A percentile compares a stretch with the other conserved stretches of the same genome.
phyloP scores from a whole-genome alignment of 2,329 filamentous ascomycete genomes.

The Diaporthe australafricana region DNA sequence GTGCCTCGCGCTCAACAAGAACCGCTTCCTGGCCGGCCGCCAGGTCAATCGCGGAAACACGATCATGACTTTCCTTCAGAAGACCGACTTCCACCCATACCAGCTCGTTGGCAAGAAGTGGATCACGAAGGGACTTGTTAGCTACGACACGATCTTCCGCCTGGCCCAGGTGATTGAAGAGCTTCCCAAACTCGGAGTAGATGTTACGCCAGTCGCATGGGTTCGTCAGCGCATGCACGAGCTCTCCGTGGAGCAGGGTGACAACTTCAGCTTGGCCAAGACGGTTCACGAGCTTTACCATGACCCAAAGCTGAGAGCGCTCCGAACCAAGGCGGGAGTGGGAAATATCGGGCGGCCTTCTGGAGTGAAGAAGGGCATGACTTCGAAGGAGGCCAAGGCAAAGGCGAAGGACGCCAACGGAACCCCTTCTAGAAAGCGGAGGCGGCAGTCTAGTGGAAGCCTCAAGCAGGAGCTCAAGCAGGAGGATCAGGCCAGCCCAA shows the following conservation, averaged over 20 bases:
- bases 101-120: constrained; percentile 66
- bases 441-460: constrained; percentile 36
- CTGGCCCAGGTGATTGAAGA: constrained; percentile 63
- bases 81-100: constrained; percentile 66
- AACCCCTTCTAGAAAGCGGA: constrained; percentile 31
- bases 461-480: constrained; percentile 40
- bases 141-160: constrained; percentile 69
- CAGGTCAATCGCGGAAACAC: constrained; percentile 66
- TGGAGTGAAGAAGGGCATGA: constrained; percentile 50
- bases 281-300: constrained; percentile 67
- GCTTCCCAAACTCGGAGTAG: constrained; percentile 64
- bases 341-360: constrained; percentile 69
- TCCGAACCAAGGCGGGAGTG: constrained; percentile 65
- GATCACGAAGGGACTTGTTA: constrained; percentile 57
- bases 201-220: constrained; percentile 66
- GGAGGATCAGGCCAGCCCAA: constrained; percentile 35
- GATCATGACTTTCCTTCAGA: constrained; percentile 64
- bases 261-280: constrained; percentile 62
- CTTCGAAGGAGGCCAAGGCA: constrained; percentile 41
- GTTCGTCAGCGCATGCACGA: constrained; percentile 68
- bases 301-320: constrained; percentile 61
- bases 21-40: constrained; percentile 65
- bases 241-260: constrained; percentile 55
- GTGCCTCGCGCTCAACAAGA: constrained; percentile 53
- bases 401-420: constrained; percentile 45